phyloP scores from a whole-genome alignment of 2,329 filamentous ascomycete genomes.

The Ascochyta fabae region DNA sequence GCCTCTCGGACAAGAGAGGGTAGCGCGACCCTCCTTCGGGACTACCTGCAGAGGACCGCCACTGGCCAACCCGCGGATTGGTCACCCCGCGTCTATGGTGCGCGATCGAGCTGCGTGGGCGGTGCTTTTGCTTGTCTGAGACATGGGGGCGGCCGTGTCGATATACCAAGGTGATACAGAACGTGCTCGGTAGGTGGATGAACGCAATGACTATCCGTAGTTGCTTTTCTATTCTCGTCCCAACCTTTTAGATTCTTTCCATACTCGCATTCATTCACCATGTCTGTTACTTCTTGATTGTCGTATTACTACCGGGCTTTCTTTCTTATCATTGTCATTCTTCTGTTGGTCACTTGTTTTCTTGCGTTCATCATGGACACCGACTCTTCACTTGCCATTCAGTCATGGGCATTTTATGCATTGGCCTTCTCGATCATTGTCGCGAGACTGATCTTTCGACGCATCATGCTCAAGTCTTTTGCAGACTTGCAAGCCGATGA shows the following conservation, averaged over 20 bases:
- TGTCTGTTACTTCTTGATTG: not conserved
- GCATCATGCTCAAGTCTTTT: slow-evolving; percentile 30
- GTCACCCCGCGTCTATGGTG: not conserved
- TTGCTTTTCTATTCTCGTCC: slow-evolving; percentile 3
- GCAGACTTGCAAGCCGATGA: slow-evolving; percentile 36
- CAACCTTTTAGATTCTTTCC: not conserved
- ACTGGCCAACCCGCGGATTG: not conserved
- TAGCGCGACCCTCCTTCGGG: slow-evolving; percentile 7
- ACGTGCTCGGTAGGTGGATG: slow-evolving; percentile 1
- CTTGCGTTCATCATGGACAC: slow-evolving; percentile 3
- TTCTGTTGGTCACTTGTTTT: not conserved
- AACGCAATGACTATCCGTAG: slow-evolving; percentile 2
- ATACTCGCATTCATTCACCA: not conserved
- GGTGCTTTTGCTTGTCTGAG: slow-evolving; percentile 6
- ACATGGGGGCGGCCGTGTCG: slow-evolving; percentile 3
- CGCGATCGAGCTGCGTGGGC: slow-evolving; percentile 2
- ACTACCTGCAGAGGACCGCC: not conserved
- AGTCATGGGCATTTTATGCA: slow-evolving; percentile 35
- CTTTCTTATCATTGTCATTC: not conserved
- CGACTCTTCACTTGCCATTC: slow-evolving; percentile 23
- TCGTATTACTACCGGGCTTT: not conserved
- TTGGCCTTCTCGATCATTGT: slow-evolving; percentile 31
- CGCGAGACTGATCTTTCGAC: slow-evolving; percentile 31
- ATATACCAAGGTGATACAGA: slow-evolving; percentile 14
- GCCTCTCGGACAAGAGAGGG: not conserved